These are phyloP conservation scores for Cladophialophora carrionii DNA, from an alignment of 2,329 filamentous ascomycete genomes.

Conservation along the genomic window DNA sequence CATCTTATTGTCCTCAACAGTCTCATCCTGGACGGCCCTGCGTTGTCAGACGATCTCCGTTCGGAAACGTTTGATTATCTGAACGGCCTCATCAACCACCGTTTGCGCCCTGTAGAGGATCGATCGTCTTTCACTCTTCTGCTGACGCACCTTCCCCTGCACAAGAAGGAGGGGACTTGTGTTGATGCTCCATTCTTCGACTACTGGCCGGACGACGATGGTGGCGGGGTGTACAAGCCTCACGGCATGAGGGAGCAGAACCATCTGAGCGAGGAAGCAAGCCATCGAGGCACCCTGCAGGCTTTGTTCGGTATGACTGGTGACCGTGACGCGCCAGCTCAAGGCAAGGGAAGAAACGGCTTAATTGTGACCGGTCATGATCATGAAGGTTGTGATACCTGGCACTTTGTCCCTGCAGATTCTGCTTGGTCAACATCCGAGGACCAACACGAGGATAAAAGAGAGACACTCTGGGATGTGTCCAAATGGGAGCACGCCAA, in stretches of 20 bases:
- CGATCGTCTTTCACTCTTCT: constrained; percentile 75
- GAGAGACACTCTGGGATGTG: constrained; percentile 32
- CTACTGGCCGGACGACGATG: constrained; percentile 69
- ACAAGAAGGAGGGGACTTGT: constrained; percentile 81
- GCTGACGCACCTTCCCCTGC: constrained; percentile 87
- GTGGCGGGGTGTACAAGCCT: constrained; percentile 44
- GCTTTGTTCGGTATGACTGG: constrained; percentile 79
- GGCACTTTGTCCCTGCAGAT: constrained; percentile 66
- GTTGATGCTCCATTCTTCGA: constrained; percentile 81
- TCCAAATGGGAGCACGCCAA: constrained; percentile 21
- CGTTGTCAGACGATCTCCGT: constrained; percentile 68
- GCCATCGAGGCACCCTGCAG: constrained; percentile 71
- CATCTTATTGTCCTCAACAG: constrained; percentile 86
- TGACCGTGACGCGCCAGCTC: constrained; percentile 60
- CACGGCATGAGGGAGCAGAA: constrained; percentile 79
- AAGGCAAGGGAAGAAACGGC: constrained; percentile 70
- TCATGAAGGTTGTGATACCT: constrained; percentile 89
- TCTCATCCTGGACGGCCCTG: constrained; percentile 90
- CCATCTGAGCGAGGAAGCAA: constrained; percentile 74
- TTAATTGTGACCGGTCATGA: constrained; percentile 92
- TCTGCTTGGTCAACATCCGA: constrained; percentile 22
- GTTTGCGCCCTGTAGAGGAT: constrained; percentile 62
- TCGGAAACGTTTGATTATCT: constrained; percentile 75
- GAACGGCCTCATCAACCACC: constrained; percentile 61
- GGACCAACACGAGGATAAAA: constrained; percentile 41